Percentiles rank a stretch among this genome's conserved stretches.
Evolutionary conservation across 2,329 filamentous ascomycete species (phyloP).

Genomic region (Fusarium solani-melongenae): DNA sequence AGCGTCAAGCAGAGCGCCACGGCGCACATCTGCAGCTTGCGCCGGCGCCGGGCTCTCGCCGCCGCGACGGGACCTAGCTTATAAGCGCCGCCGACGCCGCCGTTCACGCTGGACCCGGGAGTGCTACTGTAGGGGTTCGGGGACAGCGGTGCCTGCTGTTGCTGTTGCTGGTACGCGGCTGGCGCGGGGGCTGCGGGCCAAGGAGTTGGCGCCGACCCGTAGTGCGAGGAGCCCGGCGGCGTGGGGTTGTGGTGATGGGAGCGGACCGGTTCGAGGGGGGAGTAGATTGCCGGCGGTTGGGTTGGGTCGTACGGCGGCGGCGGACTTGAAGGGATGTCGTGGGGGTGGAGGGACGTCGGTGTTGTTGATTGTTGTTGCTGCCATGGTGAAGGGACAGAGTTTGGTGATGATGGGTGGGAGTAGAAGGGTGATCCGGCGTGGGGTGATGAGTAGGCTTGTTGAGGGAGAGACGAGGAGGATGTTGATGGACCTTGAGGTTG

Average conservation of each 20-base stretch:
- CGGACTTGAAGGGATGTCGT: constrained; percentile 35
- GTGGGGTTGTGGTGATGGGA: constrained; percentile 12
- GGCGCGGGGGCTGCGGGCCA: constrained; percentile 14
- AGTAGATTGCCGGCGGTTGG: constrained; percentile 41
- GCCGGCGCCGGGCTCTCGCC: constrained; percentile 34
- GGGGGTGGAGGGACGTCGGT: constrained; percentile 1
- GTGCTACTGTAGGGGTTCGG: constrained; percentile 32
- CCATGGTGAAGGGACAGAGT: constrained; percentile 26
- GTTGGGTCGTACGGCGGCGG: constrained; percentile 45
- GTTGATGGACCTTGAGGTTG: constrained; percentile 12
- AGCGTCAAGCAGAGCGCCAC: constrained; percentile 32
- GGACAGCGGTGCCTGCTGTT: constrained; percentile 6
- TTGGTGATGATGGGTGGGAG: constrained; percentile 9
- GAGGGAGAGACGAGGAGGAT: constrained; percentile 9
- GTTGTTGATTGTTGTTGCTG: not conserved
- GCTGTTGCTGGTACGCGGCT: not conserved
- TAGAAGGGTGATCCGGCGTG: constrained; percentile 23
- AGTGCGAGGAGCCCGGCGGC: constrained; percentile 18
- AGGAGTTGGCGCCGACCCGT: constrained; percentile 29
- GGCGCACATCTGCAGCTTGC: constrained; percentile 38
- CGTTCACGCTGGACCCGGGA: constrained; percentile 28
- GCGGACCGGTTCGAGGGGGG: constrained; percentile 27
- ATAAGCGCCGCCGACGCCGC: constrained; percentile 11
- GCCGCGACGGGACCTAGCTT: constrained; percentile 41
- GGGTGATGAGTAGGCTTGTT: constrained; percentile 21